Base-by-base conservation (phyloP, 2,329 filamentous ascomycete species). In the Pseudogymnoascus sp. region DNA sequence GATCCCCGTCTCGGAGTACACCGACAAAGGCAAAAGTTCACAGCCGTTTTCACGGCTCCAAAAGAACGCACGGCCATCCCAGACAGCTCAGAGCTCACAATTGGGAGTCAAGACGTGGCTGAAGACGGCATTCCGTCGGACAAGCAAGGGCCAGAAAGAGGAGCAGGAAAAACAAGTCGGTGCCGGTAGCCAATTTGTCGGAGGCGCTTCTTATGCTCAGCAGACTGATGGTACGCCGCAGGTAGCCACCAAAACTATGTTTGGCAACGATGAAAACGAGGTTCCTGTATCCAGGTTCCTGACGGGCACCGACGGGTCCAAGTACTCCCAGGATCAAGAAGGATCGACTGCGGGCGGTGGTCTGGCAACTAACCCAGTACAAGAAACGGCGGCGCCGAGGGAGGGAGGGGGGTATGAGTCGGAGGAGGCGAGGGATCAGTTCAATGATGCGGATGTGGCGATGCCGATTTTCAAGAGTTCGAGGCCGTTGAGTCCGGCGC, bases 31-130 rank as follows among this genome's bases (percentile, higher is more conserved):
- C 65, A 66, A 7, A 64, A 68, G 59, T 28, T 64, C 7, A 67
- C 68, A 7, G 65, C 68, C 3, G 60, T 68, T 37, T 68, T 67
- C 16, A 60, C 68, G 31, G 60, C 38, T n/a, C 65, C 68, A 16
- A 60, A 67, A 37, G 63, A 65, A 35, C 65, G 68, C 60, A 59
- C 61, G 14, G 63, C 65, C 40, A 69, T 68, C 64, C 65, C 71
- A 6, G 5, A 28, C 46, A 2, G 16, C 53, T 5, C 4, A 6
- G 7, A 16, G 2, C 19, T 37, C 74, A 60, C 64, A 46, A 35
- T 56, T 60, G 50, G 79, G 78, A 65, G 78, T 83, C 46, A 84
- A 79, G 67, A 78, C 76, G 40, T 85, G 83, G 83, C 75, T 86
- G 62, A 84, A 81, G 71, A 81, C 79, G 24, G 81, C 78, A 5